phyloP scores from a whole-genome alignment of 148 eudicot genomes.

The Vaccinium darrowii region DNA sequence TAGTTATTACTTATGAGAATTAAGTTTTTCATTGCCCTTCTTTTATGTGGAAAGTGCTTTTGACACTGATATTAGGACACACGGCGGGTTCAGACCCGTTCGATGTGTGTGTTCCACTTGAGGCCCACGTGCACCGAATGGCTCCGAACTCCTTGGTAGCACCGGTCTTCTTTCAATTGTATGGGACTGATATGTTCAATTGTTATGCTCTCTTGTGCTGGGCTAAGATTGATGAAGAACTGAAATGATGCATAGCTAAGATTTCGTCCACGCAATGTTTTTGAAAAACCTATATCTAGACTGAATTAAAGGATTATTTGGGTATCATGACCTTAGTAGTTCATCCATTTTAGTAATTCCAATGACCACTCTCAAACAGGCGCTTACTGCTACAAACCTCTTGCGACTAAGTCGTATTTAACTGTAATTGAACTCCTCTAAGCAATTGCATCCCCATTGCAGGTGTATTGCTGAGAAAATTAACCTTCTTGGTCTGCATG shows the following conservation, averaged over 20 bases:
- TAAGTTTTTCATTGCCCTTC: background rate
- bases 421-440: background rate
- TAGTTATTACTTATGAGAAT: background rate
- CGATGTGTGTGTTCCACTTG: background rate
- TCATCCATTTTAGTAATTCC: background rate
- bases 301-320: background rate
- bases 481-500: background rate
- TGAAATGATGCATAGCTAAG: background rate
- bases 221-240: background rate
- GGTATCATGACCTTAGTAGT: background rate
- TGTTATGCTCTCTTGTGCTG: background rate
- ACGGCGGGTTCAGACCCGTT: background rate
- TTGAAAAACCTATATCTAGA: background rate
- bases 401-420: no score
- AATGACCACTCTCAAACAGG: background rate
- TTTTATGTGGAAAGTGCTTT: background rate
- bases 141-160: background rate
- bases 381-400: background rate
- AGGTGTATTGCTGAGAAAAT: background rate
- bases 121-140: background rate
- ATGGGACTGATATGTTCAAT: background rate
- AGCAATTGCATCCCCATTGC: background rate
- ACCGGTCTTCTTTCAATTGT: background rate
- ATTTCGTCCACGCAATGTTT: background rate
- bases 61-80: background rate